phyloP scores from a whole-genome alignment of 78 protist genomes.

The Polysphondylium violaceum region DNA sequence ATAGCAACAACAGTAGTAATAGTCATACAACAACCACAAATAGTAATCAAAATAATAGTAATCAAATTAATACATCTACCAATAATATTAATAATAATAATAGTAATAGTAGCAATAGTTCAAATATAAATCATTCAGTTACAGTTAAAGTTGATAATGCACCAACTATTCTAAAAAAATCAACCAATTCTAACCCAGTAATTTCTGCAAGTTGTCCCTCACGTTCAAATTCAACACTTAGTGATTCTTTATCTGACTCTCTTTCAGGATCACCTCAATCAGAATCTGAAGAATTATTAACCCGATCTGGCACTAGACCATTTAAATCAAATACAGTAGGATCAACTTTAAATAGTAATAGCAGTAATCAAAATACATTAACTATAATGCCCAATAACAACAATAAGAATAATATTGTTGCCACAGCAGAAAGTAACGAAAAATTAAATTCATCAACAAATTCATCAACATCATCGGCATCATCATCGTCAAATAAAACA shows the following conservation, averaged over 20 bases:
- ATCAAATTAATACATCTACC: background rate
- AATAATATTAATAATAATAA: too few relatives aligned
- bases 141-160: constrained; percentile 16
- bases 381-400: background rate
- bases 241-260: background rate
- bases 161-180: constrained; percentile 1
- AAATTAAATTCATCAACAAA: constrained; percentile 14
- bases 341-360: background rate
- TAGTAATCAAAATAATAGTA: background rate
- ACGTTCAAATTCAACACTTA: background rate
- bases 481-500: background rate
- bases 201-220: background rate
- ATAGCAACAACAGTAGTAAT: background rate
- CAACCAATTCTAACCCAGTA: constrained; percentile 8
- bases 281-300: constrained; percentile 50
- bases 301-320: background rate
- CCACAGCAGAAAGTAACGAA: too few relatives aligned
- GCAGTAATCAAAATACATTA: background rate
- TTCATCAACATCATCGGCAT: constrained; percentile 2
- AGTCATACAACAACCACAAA: background rate
- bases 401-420: background rate
- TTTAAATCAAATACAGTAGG: background rate
- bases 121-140: background rate
- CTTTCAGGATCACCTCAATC: constrained; percentile 24
- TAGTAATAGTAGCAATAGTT: background rate